Conservation (phyloP, 2,329 filamentous ascomycete species). For the Aspergillus fumigatiaffinis region DNA sequence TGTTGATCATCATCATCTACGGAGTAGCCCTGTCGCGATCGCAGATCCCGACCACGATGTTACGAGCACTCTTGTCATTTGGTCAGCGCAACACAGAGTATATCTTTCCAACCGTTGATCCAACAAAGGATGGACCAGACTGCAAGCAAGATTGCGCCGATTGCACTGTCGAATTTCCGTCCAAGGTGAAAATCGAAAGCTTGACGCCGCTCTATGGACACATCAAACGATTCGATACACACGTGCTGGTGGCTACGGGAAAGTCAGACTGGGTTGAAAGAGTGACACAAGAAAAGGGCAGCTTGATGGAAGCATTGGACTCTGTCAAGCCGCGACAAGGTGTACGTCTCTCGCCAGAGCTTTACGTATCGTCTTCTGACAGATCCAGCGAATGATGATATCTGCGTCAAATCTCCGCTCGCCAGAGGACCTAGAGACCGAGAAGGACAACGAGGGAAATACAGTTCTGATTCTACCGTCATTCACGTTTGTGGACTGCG, state of each 20-base stretch:
- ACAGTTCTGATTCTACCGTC: conserved; percentile 76
- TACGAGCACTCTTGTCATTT: conserved; percentile 30
- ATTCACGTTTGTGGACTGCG: conserved; percentile 74
- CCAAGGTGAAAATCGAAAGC: conserved; percentile 33
- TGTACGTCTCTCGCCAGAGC: conserved; percentile 40
- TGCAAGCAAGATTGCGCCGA: conserved; percentile 35
- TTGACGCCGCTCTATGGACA: conserved; percentile 31
- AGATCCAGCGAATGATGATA: conserved; percentile 30
- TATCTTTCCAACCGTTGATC: conserved; percentile 35
- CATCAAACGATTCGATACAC: conserved; percentile 33
- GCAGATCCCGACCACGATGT: conserved; percentile 15
- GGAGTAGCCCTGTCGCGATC: background rate
- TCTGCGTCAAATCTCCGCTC: conserved; percentile 33
- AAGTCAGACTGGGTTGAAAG: conserved; percentile 36
- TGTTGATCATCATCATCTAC: background rate
- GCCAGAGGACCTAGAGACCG: conserved; percentile 9
- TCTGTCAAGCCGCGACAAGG: conserved; percentile 62
- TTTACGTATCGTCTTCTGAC: conserved; percentile 1
- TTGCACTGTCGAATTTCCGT: conserved; percentile 33
- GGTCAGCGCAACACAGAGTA: conserved; percentile 23
- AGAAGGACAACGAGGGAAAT: conserved; percentile 47
- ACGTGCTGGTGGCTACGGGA: conserved; percentile 38
- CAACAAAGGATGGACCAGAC: conserved; percentile 30
- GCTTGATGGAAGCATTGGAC: conserved; percentile 47
- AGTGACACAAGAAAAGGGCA: conserved; percentile 39